Conservation (phyloP, 2,329 filamentous ascomycete species). For the Colletotrichum lentis region DNA sequence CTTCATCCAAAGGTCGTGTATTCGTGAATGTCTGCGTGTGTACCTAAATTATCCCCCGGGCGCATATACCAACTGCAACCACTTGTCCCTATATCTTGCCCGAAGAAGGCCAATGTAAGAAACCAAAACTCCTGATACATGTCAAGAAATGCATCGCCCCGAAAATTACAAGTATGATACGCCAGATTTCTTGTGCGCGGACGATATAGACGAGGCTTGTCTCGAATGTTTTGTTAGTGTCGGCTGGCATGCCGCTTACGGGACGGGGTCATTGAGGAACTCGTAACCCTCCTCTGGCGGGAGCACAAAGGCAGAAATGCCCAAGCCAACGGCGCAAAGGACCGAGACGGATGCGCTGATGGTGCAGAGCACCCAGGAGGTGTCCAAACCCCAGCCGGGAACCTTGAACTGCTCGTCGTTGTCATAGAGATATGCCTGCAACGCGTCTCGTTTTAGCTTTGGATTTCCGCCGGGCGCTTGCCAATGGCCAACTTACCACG, state of each 20-base stretch:
- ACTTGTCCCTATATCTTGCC: neutral
- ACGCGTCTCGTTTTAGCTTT: neutral
- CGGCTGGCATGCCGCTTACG: neutral
- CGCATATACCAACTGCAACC: constrained; percentile 9
- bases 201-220: neutral
- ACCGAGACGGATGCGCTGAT: constrained; percentile 63
- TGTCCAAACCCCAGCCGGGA: constrained; percentile 80
- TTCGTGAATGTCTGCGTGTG: neutral
- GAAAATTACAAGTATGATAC: constrained; percentile 1
- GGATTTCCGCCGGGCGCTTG: constrained; percentile 15
- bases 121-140: neutral
- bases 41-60: neutral
- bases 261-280: constrained; percentile 60
- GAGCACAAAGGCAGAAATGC: constrained; percentile 72
- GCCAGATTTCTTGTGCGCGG: constrained; percentile 20
- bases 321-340: constrained; percentile 65
- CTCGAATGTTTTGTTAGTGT: neutral
- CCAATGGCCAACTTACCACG: constrained; percentile 68
- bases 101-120: neutral
- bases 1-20: neutral
- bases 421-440: constrained; percentile 81
- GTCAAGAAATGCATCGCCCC: neutral
- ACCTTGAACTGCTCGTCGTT: constrained; percentile 83
- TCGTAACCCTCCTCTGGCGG: constrained; percentile 89
- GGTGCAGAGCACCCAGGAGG: constrained; percentile 77